phyloP scores from a whole-genome alignment of 495 filamentous ascomycete genomes.

The Penicillium macrosclerotiorum region DNA sequence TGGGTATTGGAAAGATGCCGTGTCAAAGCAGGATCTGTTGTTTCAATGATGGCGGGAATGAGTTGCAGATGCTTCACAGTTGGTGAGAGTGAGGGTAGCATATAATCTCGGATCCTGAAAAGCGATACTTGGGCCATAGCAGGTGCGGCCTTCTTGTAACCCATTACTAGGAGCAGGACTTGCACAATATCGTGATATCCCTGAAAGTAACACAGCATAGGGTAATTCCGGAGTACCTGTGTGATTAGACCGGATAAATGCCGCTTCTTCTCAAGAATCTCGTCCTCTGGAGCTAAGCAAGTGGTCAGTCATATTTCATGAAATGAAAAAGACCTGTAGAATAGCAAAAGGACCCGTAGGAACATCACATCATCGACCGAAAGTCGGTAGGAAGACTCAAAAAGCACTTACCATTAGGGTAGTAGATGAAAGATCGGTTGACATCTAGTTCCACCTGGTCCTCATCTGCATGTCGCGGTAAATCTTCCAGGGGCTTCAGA shows the following conservation, averaged over 20 bases:
- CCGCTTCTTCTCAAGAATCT: constrained; percentile 62
- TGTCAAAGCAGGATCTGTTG: constrained; percentile 63
- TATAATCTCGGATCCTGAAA: constrained; percentile 91
- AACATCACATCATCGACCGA: too few relatives aligned
- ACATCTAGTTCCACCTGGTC: constrained; percentile 89
- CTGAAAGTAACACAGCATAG: constrained; percentile 93
- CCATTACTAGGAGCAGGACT: constrained; percentile 86
- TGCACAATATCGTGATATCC: constrained; percentile 98
- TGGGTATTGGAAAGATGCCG: constrained; percentile 71
- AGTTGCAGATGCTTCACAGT: constrained; percentile 79
- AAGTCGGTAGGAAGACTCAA: too few relatives aligned
- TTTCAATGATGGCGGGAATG: constrained; percentile 74
- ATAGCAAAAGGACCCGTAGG: too few relatives aligned
- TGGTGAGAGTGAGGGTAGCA: constrained; percentile 85
- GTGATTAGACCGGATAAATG: constrained; percentile 75
- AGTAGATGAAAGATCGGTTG: constrained; percentile 94
- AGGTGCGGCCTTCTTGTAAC: constrained; percentile 46
- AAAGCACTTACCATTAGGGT: constrained; percentile 79
- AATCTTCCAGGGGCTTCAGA: constrained; percentile 45
- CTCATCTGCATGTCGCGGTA: constrained; percentile 76
- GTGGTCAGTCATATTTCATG: constrained; percentile 4
- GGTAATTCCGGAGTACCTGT: constrained; percentile 72
- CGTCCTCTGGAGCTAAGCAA: constrained; percentile 44
- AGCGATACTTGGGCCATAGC: constrained; percentile 78
- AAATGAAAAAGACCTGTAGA: too few relatives aligned